These are phyloP conservation scores for Euphorbia tirucalli DNA, from an alignment of 345 rosid genomes.

Conservation along the genomic window DNA sequence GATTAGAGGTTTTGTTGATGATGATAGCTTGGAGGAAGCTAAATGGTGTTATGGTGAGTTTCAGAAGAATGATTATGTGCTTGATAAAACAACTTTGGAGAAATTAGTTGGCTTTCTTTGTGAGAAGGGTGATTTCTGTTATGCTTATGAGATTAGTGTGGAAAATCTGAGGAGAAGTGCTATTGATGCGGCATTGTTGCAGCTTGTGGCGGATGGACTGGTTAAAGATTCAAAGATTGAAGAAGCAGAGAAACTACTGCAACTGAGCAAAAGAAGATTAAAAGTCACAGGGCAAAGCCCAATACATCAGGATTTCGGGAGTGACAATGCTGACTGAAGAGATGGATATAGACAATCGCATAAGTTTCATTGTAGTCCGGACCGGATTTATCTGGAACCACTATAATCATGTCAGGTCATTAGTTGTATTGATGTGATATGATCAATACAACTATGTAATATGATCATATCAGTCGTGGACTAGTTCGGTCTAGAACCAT, in stretches of 20 bases:
- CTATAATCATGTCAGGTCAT: too few species aligned
- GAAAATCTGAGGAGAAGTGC: slow-evolving; percentile 29
- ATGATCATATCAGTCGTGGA: too few species aligned
- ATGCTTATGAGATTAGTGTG: slow-evolving; percentile 49
- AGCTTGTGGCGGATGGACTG: slow-evolving; percentile 52
- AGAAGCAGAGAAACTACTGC: slow-evolving; percentile 56
- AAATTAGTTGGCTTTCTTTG: slow-evolving; percentile 43
- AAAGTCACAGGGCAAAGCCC: neutral
- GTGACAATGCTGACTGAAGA: too few species aligned
- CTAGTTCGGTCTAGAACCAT: too few species aligned
- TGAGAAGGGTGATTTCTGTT: slow-evolving; percentile 51
- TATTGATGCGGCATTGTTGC: slow-evolving; percentile 39
- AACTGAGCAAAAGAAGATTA: slow-evolving; percentile 44
- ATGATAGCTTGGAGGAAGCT: slow-evolving; percentile 46
- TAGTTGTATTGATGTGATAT: too few species aligned
- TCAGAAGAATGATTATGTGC: slow-evolving; percentile 28
- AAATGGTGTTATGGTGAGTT: slow-evolving; percentile 54
- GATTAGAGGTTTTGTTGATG: slow-evolving; percentile 48
- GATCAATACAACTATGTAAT: too few species aligned
- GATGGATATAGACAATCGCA: too few species aligned
- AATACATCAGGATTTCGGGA: too few species aligned
- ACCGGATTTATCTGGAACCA: too few species aligned
- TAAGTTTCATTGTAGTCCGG: too few species aligned
- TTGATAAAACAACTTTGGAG: slow-evolving; percentile 36
- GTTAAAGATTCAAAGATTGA: slow-evolving; percentile 42